phyloP scores from a whole-genome alignment of 495 filamentous ascomycete species.

The Stereocaulon alpinum region DNA sequence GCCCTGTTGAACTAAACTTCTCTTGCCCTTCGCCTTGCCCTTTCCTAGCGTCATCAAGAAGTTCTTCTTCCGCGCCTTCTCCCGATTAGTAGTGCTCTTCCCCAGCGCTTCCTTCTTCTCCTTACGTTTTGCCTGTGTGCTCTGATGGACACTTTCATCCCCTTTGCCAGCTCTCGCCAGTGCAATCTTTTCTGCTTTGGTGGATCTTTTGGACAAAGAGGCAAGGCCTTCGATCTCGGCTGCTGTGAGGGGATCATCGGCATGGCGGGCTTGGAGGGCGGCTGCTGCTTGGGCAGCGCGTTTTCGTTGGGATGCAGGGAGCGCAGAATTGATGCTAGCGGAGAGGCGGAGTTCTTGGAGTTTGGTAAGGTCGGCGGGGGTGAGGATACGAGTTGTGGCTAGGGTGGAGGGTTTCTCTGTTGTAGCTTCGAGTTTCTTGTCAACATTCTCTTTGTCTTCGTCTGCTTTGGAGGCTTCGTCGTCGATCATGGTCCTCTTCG shows the following conservation, averaged over 20 bases:
- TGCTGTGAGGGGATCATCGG: conserved; percentile 76
- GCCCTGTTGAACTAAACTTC: conserved; percentile 73
- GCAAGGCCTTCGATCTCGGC: conserved; percentile 70
- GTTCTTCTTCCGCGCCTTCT: conserved; percentile 94
- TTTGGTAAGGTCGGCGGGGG: conserved; percentile 84
- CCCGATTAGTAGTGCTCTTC: conserved; percentile 94
- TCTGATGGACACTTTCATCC: conserved; percentile 65
- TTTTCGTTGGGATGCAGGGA: conserved; percentile 38
- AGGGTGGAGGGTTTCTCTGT: conserved; percentile 46
- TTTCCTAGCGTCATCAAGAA: conserved; percentile 96
- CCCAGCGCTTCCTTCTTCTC: conserved; percentile 75
- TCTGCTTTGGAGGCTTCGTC: conserved; percentile 6
- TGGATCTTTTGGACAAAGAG: conserved; percentile 58
- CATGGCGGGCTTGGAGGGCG: conserved; percentile 46
- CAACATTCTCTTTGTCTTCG: conserved; percentile 21
- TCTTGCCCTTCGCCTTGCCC: conserved; percentile 84
- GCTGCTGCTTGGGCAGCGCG: conserved; percentile 25
- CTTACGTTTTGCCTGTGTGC: conserved; percentile 67
- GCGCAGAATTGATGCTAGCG: conserved; percentile 54
- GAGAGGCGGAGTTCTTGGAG: conserved; percentile 73
- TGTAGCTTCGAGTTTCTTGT: conserved; percentile 9
- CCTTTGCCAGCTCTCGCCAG: conserved; percentile 66
- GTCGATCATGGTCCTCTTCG: conserved; percentile 46
- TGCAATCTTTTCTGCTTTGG: conserved; percentile 73
- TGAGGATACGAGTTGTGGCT: conserved; percentile 80